phyloP scores from a whole-genome alignment of 306 rosid species.

The Rosa rugosa region DNA sequence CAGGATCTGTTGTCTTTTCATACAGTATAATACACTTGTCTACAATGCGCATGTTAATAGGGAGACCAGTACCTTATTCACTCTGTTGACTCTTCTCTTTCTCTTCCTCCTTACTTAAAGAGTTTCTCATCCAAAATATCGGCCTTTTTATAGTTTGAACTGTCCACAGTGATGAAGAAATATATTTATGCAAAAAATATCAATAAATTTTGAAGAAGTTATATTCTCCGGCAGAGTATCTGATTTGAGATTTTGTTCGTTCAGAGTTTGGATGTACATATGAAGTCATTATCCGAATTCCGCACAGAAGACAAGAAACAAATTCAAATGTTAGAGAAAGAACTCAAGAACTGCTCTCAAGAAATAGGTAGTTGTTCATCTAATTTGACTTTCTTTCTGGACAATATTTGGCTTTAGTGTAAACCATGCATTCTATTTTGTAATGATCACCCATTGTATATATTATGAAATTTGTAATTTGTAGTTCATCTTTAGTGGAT shows the following conservation, averaged over 20 bases:
- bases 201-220: neutral
- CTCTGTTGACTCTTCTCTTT: neutral
- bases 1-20: slow-evolving; percentile 6
- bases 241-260: slow-evolving; percentile 35
- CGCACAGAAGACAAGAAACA: slow-evolving; percentile 56
- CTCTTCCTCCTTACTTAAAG: neutral
- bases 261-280: slow-evolving; percentile 62
- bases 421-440: neutral
- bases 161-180: neutral
- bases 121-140: neutral
- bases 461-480: neutral
- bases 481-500: neutral
- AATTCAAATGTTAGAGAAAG: slow-evolving; percentile 64
- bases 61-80: neutral
- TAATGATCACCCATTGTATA: neutral
- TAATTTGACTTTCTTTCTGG: neutral
- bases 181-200: neutral
- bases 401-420: neutral
- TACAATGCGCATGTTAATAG: neutral
- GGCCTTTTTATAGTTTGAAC: neutral
- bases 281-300: slow-evolving; percentile 50
- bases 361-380: slow-evolving; percentile 64
- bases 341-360: slow-evolving; percentile 76
- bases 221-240: slow-evolving; percentile 8
- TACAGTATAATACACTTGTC: neutral